Evolutionary conservation across 2,329 filamentous ascomycete species (phyloP).

Genomic region (Chaetomiaceae sp.): DNA sequence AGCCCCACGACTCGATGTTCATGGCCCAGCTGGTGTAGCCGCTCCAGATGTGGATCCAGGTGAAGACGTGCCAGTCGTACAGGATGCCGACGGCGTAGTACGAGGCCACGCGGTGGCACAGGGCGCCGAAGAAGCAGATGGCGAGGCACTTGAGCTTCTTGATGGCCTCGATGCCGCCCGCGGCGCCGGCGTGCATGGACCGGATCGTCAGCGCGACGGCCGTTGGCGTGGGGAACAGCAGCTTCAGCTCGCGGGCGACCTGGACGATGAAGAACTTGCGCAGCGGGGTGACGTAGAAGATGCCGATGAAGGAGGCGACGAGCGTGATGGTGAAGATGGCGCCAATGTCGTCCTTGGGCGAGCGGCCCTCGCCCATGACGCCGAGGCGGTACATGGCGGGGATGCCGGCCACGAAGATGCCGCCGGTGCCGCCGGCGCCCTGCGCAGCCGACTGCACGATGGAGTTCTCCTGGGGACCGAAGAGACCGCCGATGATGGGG

Average conservation of each 20-base stretch:
- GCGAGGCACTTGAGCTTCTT: slow-evolving; percentile 51
- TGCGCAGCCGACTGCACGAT: slow-evolving; percentile 41
- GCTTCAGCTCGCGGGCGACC: slow-evolving; percentile 49
- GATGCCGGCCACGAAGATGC: slow-evolving; percentile 52
- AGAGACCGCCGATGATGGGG: slow-evolving; percentile 49
- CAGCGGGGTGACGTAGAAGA: slow-evolving; percentile 48
- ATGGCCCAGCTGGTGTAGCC: slow-evolving; percentile 47
- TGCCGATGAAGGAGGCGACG: slow-evolving; percentile 49
- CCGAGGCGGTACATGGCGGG: slow-evolving; percentile 52
- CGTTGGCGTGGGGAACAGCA: slow-evolving; percentile 56
- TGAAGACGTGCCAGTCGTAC: slow-evolving; percentile 53
- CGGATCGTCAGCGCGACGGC: slow-evolving; percentile 57
- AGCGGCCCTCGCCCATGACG: slow-evolving; percentile 37
- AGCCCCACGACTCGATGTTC: slow-evolving; percentile 54
- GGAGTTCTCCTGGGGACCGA: slow-evolving; percentile 56
- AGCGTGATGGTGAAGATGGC: slow-evolving; percentile 47
- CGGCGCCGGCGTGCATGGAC: slow-evolving; percentile 52
- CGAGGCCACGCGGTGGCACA: slow-evolving; percentile 50
- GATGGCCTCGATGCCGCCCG: slow-evolving; percentile 46
- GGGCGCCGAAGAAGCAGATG: slow-evolving; percentile 44
- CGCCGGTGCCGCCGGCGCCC: slow-evolving; percentile 49
- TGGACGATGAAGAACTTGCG: slow-evolving; percentile 56
- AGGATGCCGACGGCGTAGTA: slow-evolving; percentile 55
- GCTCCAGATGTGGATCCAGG: slow-evolving; percentile 52
- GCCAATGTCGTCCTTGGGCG: slow-evolving; percentile 45